Conservation (phyloP, 2,329 filamentous ascomycete genomes). For the Aspergillus felis region DNA sequence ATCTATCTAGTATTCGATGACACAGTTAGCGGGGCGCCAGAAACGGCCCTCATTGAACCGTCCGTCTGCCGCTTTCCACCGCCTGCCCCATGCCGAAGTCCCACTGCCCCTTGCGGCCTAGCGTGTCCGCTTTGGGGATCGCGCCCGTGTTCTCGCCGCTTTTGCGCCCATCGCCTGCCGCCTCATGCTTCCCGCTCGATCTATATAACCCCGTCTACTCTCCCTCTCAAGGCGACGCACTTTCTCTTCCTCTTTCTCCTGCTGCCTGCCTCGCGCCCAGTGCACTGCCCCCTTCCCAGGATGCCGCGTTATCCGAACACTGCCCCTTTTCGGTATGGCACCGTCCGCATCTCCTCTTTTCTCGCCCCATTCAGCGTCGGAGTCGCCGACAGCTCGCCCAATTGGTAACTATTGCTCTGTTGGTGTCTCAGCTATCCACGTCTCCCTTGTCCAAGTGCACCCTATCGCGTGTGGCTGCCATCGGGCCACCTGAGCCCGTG, state of each 20-base stretch:
- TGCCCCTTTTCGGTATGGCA: background rate
- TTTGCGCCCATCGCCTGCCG: no score
- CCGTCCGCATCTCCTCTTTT: background rate
- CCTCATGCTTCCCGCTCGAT: no score
- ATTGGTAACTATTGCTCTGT: background rate
- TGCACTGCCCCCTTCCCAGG: slow-evolving; percentile 3
- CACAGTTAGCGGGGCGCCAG: no score
- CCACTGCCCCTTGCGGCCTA: no score
- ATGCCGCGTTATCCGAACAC: slow-evolving; percentile 3
- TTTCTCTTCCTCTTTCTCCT: slow-evolving; percentile 7
- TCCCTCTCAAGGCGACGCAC: no score
- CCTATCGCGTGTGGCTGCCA: background rate
- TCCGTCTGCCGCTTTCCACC: no score
- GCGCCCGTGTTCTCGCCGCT: slow-evolving; percentile 8
- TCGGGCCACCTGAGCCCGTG: background rate
- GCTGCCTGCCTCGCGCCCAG: background rate
- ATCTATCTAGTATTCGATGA: no score
- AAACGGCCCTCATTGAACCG: no score
- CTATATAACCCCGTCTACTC: no score
- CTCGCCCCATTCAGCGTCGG: background rate
- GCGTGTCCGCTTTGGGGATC: slow-evolving; percentile 14
- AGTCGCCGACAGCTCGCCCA: background rate
- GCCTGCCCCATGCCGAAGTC: no score
- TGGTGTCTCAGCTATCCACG: background rate
- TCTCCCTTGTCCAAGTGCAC: background rate